Conservation (phyloP, 306 rosid genomes). For the Ormosia emarginata region DNA sequence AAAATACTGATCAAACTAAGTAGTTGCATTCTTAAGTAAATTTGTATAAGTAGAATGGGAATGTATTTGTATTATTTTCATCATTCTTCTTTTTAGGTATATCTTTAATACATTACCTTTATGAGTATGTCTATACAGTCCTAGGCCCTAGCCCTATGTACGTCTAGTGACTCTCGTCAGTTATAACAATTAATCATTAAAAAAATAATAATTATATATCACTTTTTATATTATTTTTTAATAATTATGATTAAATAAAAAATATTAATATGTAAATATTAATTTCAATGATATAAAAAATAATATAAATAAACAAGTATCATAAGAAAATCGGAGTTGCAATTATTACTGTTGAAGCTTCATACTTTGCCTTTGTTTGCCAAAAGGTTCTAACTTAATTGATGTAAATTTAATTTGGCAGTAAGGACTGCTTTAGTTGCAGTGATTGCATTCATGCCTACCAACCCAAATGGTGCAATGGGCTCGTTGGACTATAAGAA, state of each 20-base stretch:
- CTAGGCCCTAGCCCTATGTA: not conserved
- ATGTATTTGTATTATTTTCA: not conserved
- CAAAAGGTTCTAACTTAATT: slow-evolving; percentile 18
- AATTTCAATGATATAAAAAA: too few relatives aligned
- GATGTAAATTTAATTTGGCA: slow-evolving; percentile 34
- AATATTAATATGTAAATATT: too few relatives aligned
- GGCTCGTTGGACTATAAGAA: slow-evolving; percentile 91
- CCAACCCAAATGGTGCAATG: slow-evolving; percentile 90
- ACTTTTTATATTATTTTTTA: too few relatives aligned
- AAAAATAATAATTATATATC: too few relatives aligned
- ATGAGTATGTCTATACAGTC: not conserved
- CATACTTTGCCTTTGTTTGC: slow-evolving; percentile 2
- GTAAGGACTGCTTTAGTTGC: slow-evolving; percentile 98
- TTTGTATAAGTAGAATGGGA: not conserved
- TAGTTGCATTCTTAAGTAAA: not conserved
- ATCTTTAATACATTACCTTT: not conserved
- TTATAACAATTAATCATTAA: not conserved
- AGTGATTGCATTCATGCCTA: slow-evolving; percentile 95
- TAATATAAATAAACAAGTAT: too few relatives aligned
- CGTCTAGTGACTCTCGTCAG: not conserved
- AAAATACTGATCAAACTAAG: not conserved
- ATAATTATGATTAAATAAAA: too few relatives aligned
- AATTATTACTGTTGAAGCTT: not conserved
- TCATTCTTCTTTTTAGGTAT: not conserved
- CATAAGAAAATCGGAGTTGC: too few relatives aligned